Evolutionary conservation across 2,329 filamentous ascomycete genomes (phyloP).

Genomic region (Neofusicoccum laricinum): DNA sequence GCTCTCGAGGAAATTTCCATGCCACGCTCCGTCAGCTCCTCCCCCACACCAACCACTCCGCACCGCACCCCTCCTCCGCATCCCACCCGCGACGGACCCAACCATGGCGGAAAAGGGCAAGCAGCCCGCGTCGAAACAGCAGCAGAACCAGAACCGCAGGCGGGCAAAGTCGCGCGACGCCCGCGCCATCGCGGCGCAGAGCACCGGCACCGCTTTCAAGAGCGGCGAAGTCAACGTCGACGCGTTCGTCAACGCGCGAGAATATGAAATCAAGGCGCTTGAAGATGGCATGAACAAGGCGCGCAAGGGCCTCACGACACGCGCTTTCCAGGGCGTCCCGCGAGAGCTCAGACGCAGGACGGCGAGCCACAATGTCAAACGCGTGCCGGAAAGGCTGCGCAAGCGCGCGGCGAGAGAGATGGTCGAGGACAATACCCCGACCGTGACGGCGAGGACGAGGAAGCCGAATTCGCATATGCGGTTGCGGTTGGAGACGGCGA

Average conservation of each 20-base stretch:
- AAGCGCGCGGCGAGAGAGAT: constrained; percentile 70
- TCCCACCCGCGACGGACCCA: background rate
- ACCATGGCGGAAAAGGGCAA: constrained; percentile 17
- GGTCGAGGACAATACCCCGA: constrained; percentile 86
- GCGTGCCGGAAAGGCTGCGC: constrained; percentile 75
- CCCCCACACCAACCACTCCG: background rate
- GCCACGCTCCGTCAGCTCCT: background rate
- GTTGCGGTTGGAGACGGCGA: constrained; percentile 73
- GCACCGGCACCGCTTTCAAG: constrained; percentile 51
- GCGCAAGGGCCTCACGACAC: constrained; percentile 60
- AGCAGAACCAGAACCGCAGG: constrained; percentile 2
- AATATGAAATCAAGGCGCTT: constrained; percentile 84
- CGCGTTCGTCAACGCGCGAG: constrained; percentile 77
- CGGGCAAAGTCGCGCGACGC: constrained; percentile 16
- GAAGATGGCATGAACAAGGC: constrained; percentile 78
- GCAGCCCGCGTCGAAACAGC: background rate
- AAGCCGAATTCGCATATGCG: constrained; percentile 54
- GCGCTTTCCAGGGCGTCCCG: constrained; percentile 90
- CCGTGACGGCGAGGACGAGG: constrained; percentile 63
- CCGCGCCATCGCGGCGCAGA: constrained; percentile 28
- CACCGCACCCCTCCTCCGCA: background rate
- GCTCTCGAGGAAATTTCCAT: constrained; percentile 5
- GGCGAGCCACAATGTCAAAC: constrained; percentile 91
- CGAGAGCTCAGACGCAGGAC: constrained; percentile 80
- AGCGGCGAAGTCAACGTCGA: constrained; percentile 81